phyloP scores from a whole-genome alignment of 1,284 basidiomycete species.

The Pseudomicrostroma phylloplanum region DNA sequence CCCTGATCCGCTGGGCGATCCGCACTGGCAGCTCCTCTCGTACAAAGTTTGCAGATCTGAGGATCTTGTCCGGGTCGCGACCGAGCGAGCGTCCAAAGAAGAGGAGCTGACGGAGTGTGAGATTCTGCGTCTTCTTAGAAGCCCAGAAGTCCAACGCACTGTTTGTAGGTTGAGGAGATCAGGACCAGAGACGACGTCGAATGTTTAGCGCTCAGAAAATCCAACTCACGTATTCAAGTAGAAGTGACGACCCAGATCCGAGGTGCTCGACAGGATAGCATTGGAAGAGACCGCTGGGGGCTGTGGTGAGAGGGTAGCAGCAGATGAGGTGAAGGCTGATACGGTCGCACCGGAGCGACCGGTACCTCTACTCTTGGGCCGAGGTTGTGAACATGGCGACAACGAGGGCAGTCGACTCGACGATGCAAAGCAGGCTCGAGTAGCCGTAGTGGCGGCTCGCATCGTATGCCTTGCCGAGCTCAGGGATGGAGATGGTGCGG shows the following conservation, averaged over 20 bases:
- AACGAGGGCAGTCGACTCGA: no score
- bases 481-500: no score
- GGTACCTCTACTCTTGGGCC: no score
- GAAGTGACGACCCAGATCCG: constrained; percentile 58
- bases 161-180: no score
- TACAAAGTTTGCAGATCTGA: constrained; percentile 72
- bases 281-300: not conserved
- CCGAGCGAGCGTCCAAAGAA: constrained; percentile 41
- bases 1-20: constrained; percentile 77
- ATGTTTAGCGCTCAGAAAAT: no score
- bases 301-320: not conserved
- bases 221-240: constrained; percentile 67
- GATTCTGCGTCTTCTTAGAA: constrained; percentile 63
- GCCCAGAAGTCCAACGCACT: constrained; percentile 74
- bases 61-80: constrained; percentile 33
- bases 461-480: no score
- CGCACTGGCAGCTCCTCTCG: constrained; percentile 79
- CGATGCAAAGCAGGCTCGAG: no score
- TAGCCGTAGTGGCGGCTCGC: no score
- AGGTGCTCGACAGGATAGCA: constrained; percentile 2
- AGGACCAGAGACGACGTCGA: no score
- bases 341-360: no score
- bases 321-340: not conserved
- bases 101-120: constrained; percentile 76
- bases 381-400: no score